These are phyloP conservation scores for Lagerstroemia speciosa DNA, from an alignment of 345 rosid species.

Conservation along the genomic window DNA sequence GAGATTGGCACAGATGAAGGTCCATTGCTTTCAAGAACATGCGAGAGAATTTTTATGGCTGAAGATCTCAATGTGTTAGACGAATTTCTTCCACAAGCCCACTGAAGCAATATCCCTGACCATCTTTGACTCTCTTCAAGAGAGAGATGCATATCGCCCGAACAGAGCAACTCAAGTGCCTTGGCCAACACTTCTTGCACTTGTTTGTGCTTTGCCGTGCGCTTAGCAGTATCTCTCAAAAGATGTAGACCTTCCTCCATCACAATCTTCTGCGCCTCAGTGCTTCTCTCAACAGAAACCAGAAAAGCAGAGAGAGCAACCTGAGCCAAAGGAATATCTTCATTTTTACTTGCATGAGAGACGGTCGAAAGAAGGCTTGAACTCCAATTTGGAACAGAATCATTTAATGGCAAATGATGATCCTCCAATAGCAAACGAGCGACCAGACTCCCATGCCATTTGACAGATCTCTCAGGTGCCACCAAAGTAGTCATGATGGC, in stretches of 20 bases:
- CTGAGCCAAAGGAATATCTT: conserved; percentile 71
- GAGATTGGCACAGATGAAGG: conserved; percentile 72
- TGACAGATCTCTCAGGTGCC: conserved; percentile 98
- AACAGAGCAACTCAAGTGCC: conserved; percentile 67
- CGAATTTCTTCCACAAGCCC: conserved; percentile 63
- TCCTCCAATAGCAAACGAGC: conserved; percentile 84
- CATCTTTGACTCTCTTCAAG: conserved; percentile 92
- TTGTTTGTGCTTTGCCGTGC: conserved; percentile 51
- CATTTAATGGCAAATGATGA: conserved; percentile 63
- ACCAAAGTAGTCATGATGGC: conserved; percentile 83
- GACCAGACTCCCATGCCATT: conserved; percentile 97
- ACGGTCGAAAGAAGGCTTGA: conserved; percentile 78
- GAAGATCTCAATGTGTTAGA: conserved; percentile 57
- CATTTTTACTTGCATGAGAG: conserved; percentile 70
- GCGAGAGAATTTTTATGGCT: conserved; percentile 66
- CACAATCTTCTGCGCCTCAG: conserved; percentile 47
- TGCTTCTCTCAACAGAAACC: conserved; percentile 77
- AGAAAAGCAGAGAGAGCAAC: conserved; percentile 83
- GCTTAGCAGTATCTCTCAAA: conserved; percentile 72
- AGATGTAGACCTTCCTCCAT: conserved; percentile 78
- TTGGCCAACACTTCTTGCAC: conserved; percentile 85
- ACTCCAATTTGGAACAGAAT: conserved; percentile 87
- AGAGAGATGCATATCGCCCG: conserved; percentile 55
- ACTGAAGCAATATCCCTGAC: conserved; percentile 73
- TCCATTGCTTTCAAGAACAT: conserved; percentile 72